A percentile compares a stretch with the other conserved stretches of the same genome.
Conservation (phyloP, 805 yeast genomes). For the Metschnikowia vanudenii region DNA sequence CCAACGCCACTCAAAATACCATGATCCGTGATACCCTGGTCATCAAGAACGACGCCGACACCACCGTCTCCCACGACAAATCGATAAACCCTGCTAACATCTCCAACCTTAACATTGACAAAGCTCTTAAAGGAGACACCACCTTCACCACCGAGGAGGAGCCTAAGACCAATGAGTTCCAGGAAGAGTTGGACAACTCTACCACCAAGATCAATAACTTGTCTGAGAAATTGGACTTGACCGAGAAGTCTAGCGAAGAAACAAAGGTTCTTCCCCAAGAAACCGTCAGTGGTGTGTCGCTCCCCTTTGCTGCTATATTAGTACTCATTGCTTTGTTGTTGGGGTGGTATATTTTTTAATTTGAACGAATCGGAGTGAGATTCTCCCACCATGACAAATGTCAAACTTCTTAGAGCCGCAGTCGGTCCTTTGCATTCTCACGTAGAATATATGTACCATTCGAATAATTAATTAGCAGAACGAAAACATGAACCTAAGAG, state of each 20-base stretch:
- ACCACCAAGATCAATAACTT: conserved; percentile 43
- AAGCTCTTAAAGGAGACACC: conserved; percentile 6
- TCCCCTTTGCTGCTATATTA: conserved; percentile 50
- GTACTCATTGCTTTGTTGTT: conserved; percentile 53
- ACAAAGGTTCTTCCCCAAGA: conserved; percentile 23
- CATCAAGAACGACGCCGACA: conserved; percentile 16
- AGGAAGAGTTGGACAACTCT: conserved; percentile 38
- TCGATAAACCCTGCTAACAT: conserved; percentile 8
- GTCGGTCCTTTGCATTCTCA: conserved; percentile 1
- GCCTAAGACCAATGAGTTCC: conserved; percentile 16
- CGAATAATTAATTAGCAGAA: conserved; percentile 5
- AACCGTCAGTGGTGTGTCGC: conserved; percentile 49
- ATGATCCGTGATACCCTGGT: conserved; percentile 16
- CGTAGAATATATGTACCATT: conserved; percentile 10
- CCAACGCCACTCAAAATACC: conserved; percentile 22
- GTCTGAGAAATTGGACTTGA: conserved; percentile 46
- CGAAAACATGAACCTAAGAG: too few relatives aligned
- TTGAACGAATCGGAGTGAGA: not conserved
- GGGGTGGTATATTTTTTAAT: conserved; percentile 70
- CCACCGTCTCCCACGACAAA: conserved; percentile 15
- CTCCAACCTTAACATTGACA: conserved; percentile 6
- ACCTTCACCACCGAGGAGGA: conserved; percentile 11
- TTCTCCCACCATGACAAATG: conserved; percentile 3
- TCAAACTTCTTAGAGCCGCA: not conserved
- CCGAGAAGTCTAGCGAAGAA: conserved; percentile 21